Percentiles rank a stretch among this genome's conserved stretches.
Conservation (phyloP, 164 flowering plant species). For the Annona squamosa region DNA sequence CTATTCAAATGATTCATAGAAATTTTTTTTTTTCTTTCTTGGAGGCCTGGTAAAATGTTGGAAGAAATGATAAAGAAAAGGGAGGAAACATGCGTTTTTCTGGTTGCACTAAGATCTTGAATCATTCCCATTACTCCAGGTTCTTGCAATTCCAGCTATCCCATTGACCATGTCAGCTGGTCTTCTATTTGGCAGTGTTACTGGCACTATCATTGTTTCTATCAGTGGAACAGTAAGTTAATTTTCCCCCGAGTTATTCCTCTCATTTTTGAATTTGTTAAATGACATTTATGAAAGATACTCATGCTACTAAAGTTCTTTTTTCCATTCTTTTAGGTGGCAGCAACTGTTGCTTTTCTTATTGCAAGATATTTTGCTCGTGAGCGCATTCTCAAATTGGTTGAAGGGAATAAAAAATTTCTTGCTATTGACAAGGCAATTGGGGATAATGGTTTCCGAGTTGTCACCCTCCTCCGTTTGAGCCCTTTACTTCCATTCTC, state of each 20-base stretch:
- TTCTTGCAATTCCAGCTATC: constrained; percentile 97
- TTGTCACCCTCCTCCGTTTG: constrained; percentile 90
- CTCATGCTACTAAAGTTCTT: not conserved
- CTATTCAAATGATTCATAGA: no score
- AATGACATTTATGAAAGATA: not conserved
- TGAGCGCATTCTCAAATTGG: constrained; percentile 90
- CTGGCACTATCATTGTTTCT: constrained; percentile 87
- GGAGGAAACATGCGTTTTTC: not conserved
- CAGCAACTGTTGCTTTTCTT: constrained; percentile 90
- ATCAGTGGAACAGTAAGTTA: constrained; percentile 93
- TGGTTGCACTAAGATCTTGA: constrained; percentile 7
- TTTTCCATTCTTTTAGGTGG: constrained; percentile 47
- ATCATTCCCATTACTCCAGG: constrained; percentile 24
- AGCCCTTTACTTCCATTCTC: constrained; percentile 98
- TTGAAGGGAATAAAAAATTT: constrained; percentile 93
- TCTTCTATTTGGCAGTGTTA: constrained; percentile 74
- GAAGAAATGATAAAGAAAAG: no score
- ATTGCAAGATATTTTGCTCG: constrained; percentile 99
- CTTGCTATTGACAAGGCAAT: constrained; percentile 98
- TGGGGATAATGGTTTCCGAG: constrained; percentile 95
- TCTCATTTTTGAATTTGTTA: not conserved
- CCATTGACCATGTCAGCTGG: constrained; percentile 99
- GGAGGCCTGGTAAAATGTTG: no score
- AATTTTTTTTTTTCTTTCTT: no score
- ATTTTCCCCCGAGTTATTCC: not conserved